Base-by-base conservation (phyloP, 2,329 filamentous ascomycete genomes). In the Eutypa lata region DNA sequence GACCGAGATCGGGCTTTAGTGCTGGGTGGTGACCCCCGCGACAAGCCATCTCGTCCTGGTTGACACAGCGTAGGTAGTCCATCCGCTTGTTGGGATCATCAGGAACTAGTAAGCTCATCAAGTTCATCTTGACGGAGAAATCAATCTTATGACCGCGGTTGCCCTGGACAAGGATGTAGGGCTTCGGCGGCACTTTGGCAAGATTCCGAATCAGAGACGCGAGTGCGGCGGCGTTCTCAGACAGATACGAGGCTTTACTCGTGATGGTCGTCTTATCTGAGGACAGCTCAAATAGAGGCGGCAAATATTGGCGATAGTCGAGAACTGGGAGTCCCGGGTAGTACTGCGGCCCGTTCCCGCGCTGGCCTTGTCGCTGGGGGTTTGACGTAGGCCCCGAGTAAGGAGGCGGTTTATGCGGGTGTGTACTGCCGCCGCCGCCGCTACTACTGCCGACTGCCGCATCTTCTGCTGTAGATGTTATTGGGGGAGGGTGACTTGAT, bases 1-100 rank as follows among this genome's bases (percentile, higher is more conserved):
- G 37, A 21, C 68, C 68, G 10, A 77, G 68, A 50, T 76, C 72
- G 16, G 78, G 78, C 54, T 73, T 62, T 3, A 74, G 54, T 31
- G 73, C 65, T 0, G 75, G 73, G 48, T 74, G 74, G 28, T 57
- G 62, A 31, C 74, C 74, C 14, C 78, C 80, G 10, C 80, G 75
- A 53, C 74, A 74, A 0, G 78, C 80, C 50, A 76, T 53, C 68
- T 84, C 80, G 37, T 74, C 77, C 18, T 65, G 63, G 0, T 68
- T 69, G 11, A 82, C 77, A 53, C 78, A 76, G 21, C 79, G 76
- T 44, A 82, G 70, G 64, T 83, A 83, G 61, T 83, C 77, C 63
- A 81, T 73, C 24, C 77, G 73, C 35, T 69, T 59, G 22, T 61
- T 64, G 7, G 71, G 64, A 50, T 77, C 72, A 2, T 79, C 75